Evolutionary conservation across 202 grass and related monocot genomes (phyloP).

Genomic region (Panicum virgatum): DNA sequence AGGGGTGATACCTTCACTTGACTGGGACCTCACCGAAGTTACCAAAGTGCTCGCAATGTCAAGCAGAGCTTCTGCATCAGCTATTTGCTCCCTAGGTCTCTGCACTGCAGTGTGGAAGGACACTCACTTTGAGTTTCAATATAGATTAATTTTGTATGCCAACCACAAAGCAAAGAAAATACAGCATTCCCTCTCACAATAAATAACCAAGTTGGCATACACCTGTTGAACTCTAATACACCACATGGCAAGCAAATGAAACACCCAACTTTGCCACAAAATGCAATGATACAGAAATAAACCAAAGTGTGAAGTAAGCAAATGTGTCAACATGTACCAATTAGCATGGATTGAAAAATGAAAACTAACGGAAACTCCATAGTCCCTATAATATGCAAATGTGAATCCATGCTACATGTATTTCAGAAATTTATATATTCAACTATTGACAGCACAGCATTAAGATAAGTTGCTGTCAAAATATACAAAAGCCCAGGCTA

Average conservation of each 20-base stretch:
- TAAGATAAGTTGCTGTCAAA: conserved; percentile 5
- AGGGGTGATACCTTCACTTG: conserved; percentile 82
- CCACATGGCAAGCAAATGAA: not conserved
- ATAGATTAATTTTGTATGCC: not conserved
- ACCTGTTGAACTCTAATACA: not conserved
- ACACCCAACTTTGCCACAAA: not conserved
- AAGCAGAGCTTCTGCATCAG: conserved; percentile 88
- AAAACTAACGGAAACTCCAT: conserved; percentile 14
- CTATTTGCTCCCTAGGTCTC: conserved; percentile 91
- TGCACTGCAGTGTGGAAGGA: conserved; percentile 61
- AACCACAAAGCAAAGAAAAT: not conserved
- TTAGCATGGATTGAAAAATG: not conserved
- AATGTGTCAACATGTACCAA: not conserved
- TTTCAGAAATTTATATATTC: not conserved
- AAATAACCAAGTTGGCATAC: not conserved
- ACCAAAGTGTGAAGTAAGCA: not conserved
- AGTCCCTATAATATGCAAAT: not conserved
- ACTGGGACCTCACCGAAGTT: conserved; percentile 82
- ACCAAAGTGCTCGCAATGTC: conserved; percentile 78
- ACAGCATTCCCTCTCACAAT: not conserved
- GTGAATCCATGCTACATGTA: not conserved
- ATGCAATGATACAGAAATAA: conserved; percentile 30
- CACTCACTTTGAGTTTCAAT: not conserved
- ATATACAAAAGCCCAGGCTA: not conserved
- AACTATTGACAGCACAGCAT: not conserved